Base-by-base conservation (phyloP, 2,329 filamentous ascomycete species). In the Pestalotiopsis sp. region DNA sequence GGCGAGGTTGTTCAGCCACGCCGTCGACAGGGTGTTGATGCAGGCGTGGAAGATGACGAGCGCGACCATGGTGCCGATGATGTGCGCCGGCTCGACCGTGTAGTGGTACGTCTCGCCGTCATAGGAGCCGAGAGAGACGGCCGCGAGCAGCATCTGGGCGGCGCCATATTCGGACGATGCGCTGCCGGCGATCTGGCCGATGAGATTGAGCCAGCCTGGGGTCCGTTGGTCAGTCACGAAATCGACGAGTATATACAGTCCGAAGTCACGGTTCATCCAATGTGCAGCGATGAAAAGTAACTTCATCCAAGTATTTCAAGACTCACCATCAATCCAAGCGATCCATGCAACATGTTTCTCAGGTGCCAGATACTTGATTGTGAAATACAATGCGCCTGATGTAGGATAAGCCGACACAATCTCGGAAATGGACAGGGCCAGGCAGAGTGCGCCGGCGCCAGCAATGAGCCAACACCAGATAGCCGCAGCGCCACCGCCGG, bases 401-500 rank as follows among this genome's bases (percentile, higher is more conserved):
- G 86, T 89, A 13, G 86, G 86, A 74, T 88, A 88, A 3, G 86
- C 85, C 52, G 85, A 87, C 38, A 87, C 84, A 30, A 88, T 78
- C 76, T 88, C 86, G 56, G 86, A 84, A 40, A 88, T 85, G 10
- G 85, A 87, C 30, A 80, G 72, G 62, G 81, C 81, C 64, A 88
- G 85, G 71, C 85, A 87, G 80, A 88, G 83, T 67, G 86, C 87
- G 11, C 86, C 86, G 58, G 81, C 78, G 65, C 86, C 86, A 35
- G 84, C 84, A 68, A 88, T 86, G 62, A 86, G 73, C 86, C 86
- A 89, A 74, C 83, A 87, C 86, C 86, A 89, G 4, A 89, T 81
- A 7, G 81, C 85, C 6, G 85, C 81, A 26, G 85, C 82, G 44
- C 83, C 80, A 64, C 86, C 86, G 69, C 85, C 85, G 14, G 85